These are phyloP conservation scores for Microbotryomycetes sp. DNA, from an alignment of 1,284 basidiomycete species.

Conservation along the genomic window DNA sequence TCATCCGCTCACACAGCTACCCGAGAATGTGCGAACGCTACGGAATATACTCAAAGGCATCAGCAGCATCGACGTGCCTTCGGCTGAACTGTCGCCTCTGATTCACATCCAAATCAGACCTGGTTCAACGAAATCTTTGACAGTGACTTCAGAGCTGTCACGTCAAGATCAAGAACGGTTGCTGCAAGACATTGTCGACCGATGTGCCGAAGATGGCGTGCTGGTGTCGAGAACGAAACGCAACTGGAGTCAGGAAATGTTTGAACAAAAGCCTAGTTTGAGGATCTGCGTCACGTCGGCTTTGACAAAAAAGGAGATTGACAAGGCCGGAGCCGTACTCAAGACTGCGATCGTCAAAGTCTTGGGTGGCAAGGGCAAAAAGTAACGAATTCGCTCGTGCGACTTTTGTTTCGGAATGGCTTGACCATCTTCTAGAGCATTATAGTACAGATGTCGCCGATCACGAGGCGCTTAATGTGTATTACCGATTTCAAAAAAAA, in stretches of 20 bases:
- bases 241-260: conserved; percentile 68
- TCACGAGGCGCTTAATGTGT: too few relatives aligned
- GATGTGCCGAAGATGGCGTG: conserved; percentile 52
- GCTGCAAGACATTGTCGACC: conserved; percentile 81
- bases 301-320: conserved; percentile 78
- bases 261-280: conserved; percentile 78
- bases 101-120: conserved; percentile 71
- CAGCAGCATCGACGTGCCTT: conserved; percentile 70
- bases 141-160: conserved; percentile 46
- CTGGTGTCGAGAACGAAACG: conserved; percentile 74
- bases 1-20: conserved; percentile 53
- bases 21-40: conserved; percentile 70
- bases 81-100: conserved; percentile 73
- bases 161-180: conserved; percentile 65
- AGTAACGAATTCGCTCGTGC: not conserved
- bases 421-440: too few relatives aligned
- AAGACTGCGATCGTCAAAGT: conserved; percentile 71
- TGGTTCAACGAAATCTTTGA: conserved; percentile 5
- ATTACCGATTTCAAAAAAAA: too few relatives aligned
- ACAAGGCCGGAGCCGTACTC: conserved; percentile 72
- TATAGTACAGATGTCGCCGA: too few relatives aligned
- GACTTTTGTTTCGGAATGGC: too few relatives aligned
- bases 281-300: conserved; percentile 71
- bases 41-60: conserved; percentile 67
- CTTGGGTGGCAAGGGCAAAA: conserved; percentile 38